Percentiles rank a stretch among this genome's conserved stretches.
Conservation (phyloP, 345 rosid species). For the Brassica cretica region DNA sequence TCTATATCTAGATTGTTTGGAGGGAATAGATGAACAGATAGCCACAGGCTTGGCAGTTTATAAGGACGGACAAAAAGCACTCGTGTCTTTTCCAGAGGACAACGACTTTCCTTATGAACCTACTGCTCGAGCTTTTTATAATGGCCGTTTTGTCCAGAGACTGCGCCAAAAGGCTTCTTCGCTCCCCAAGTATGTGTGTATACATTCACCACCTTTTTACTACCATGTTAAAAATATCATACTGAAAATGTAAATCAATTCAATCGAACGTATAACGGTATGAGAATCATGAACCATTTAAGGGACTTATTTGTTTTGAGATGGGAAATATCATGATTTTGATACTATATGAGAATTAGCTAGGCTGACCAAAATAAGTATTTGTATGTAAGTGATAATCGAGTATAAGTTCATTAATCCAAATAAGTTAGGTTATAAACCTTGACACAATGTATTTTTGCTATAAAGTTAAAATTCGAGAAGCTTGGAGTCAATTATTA, state of each 20-base stretch:
- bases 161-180: slow-evolving; percentile 40
- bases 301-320: too few relatives aligned
- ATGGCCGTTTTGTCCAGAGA: slow-evolving; percentile 40
- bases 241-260: background rate
- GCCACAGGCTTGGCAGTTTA: slow-evolving; percentile 8
- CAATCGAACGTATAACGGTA: background rate
- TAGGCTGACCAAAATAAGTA: too few relatives aligned
- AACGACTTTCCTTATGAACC: slow-evolving; percentile 34
- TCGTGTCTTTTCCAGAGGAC: slow-evolving; percentile 13
- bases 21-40: slow-evolving; percentile 39
- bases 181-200: slow-evolving; percentile 32
- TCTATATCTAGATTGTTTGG: slow-evolving; percentile 35
- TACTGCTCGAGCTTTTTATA: slow-evolving; percentile 32
- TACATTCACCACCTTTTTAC: background rate
- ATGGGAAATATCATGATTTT: too few relatives aligned
- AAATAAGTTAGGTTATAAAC: too few relatives aligned
- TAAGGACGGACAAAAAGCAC: slow-evolving; percentile 28
- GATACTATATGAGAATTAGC: too few relatives aligned
- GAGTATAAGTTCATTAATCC: too few relatives aligned
- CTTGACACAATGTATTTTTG: too few relatives aligned
- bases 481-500: too few relatives aligned
- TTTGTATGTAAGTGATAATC: too few relatives aligned
- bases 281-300: background rate
- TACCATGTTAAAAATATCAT: background rate
- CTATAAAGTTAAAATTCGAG: too few relatives aligned